These are phyloP conservation scores for Coemansia sp. DNA, from an alignment of 192 early-diverging fungal species.

Conservation along the genomic window DNA sequence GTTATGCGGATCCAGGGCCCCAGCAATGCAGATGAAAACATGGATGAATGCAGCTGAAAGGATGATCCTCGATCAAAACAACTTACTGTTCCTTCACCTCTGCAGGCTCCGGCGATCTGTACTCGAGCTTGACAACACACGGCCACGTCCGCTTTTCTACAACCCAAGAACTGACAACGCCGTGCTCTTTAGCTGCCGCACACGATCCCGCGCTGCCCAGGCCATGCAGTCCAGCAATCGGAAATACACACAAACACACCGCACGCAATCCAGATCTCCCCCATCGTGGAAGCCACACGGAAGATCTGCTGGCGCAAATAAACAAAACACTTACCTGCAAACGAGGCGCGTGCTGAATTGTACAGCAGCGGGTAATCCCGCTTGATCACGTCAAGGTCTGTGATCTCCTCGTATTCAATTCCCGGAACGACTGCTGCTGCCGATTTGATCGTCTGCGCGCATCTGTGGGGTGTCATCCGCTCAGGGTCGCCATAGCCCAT, in stretches of 20 bases:
- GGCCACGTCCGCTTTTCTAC: constrained; percentile 49
- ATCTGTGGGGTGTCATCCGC: constrained; percentile 78
- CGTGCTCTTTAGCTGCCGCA: not conserved
- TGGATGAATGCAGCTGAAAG: not conserved
- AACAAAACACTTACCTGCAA: constrained; percentile 58
- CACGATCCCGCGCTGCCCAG: not conserved
- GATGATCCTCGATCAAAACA: not conserved
- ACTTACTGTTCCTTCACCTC: constrained; percentile 73
- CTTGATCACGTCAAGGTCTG: constrained; percentile 67
- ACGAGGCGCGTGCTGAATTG: constrained; percentile 70
- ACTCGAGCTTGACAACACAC: constrained; percentile 55
- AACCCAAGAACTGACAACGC: constrained; percentile 2
- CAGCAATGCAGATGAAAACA: not conserved
- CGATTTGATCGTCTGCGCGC: constrained; percentile 66
- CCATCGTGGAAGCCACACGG: not conserved
- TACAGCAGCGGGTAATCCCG: constrained; percentile 82
- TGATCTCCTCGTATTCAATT: constrained; percentile 64
- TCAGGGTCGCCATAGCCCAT: constrained; percentile 83
- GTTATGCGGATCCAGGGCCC: not conserved
- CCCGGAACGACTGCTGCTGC: constrained; percentile 59
- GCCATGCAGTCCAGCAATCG: not conserved
- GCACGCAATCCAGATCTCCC: not conserved
- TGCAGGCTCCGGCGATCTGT: constrained; percentile 67
- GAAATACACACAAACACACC: constrained; percentile 4
- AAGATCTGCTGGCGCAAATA: constrained; percentile 1